A percentile compares a stretch with the other conserved stretches of the same genome.
Evolutionary conservation across 768 basidiomycete genomes (phyloP).

Genomic region (Tylopilus vinaceipallidus): DNA sequence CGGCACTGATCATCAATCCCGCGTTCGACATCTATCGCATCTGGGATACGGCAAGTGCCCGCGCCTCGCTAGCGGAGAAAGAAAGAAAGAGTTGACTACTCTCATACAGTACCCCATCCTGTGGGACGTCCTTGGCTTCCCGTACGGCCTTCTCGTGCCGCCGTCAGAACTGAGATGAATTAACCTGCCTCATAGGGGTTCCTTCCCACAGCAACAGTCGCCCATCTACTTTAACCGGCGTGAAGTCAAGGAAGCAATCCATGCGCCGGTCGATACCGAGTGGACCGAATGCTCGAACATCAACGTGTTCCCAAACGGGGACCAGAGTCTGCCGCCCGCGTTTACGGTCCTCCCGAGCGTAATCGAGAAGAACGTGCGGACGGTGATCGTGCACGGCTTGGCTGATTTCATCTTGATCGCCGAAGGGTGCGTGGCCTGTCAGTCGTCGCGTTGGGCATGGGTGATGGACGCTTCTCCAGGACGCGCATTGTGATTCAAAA

Average conservation of each 20-base stretch:
- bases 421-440: too few species aligned
- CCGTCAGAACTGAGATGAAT: too few species aligned
- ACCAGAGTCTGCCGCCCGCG: conserved; percentile 58
- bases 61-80: too few species aligned
- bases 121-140: conserved; percentile 84
- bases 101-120: conserved; percentile 50
- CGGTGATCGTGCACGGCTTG: conserved; percentile 69
- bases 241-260: conserved; percentile 65
- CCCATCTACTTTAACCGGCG: conserved; percentile 69
- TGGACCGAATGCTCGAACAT: conserved; percentile 66
- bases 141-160: conserved; percentile 39
- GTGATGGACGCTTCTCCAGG: too few species aligned
- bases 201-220: conserved; percentile 52
- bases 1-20: conserved; percentile 61
- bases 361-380: conserved; percentile 70
- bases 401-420: conserved; percentile 74
- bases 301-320: conserved; percentile 61
- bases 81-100: not conserved
- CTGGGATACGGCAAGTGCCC: conserved; percentile 54
- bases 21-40: conserved; percentile 79
- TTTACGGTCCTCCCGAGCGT: conserved; percentile 69
- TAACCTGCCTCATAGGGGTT: too few species aligned
- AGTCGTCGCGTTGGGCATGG: too few species aligned
- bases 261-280: conserved; percentile 61
- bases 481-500: conserved; percentile 63